phyloP scores from a whole-genome alignment of 2,329 filamentous ascomycete genomes.

The Nectriaceae sp. region DNA sequence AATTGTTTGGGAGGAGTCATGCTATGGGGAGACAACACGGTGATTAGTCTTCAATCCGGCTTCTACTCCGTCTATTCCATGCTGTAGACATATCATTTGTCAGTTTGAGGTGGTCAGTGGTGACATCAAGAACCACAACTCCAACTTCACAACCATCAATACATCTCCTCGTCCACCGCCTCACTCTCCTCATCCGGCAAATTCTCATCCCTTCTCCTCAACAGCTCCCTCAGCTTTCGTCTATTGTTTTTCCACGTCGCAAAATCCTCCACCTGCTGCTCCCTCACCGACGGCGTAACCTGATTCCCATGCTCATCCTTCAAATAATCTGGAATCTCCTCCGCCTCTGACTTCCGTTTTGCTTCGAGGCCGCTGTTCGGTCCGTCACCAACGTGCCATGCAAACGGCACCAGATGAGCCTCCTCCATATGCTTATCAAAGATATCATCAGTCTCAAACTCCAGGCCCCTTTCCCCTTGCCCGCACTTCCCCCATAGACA shows the following conservation, averaged over 20 bases:
- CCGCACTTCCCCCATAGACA: conserved; percentile 38
- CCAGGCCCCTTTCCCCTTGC: conserved; percentile 16
- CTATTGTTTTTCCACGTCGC: conserved; percentile 47
- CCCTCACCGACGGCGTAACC: conserved; percentile 58
- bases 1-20: too few species aligned
- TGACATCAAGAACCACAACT: too few species aligned
- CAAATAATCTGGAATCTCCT: conserved; percentile 50
- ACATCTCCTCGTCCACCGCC: conserved; percentile 15
- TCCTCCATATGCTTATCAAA: conserved; percentile 56
- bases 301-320: conserved; percentile 54
- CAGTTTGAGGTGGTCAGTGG: too few species aligned
- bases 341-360: conserved; percentile 22
- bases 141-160: too few species aligned
- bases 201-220: conserved; percentile 47
- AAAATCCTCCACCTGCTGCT: conserved; percentile 52
- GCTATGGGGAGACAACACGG: too few species aligned
- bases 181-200: conserved; percentile 45
- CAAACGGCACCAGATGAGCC: conserved; percentile 53
- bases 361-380: conserved; percentile 42
- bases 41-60: too few species aligned
- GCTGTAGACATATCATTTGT: too few species aligned
- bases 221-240: conserved; percentile 45
- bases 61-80: too few species aligned
- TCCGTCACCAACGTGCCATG: conserved; percentile 63
- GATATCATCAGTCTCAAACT: conserved; percentile 39